phyloP scores from a whole-genome alignment of 2,329 filamentous ascomycete genomes.

The Apiospora koreana region DNA sequence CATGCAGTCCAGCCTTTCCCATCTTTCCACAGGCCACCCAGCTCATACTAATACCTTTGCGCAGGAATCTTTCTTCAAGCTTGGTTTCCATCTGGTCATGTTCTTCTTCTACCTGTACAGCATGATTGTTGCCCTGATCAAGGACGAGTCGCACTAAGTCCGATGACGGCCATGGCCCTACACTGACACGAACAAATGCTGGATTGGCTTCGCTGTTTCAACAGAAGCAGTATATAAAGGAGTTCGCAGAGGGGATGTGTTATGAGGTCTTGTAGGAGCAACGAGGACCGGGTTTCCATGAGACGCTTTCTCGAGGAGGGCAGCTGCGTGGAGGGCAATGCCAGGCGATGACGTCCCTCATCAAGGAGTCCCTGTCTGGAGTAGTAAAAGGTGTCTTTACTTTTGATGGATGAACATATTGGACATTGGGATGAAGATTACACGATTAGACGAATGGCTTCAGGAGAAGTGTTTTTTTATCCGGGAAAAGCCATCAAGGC shows the following conservation, averaged over 20 bases:
- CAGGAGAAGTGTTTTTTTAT: background rate
- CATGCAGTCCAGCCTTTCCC: too few relatives aligned
- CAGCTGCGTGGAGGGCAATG: background rate
- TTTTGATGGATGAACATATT: conserved; percentile 10
- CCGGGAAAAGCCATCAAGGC: background rate
- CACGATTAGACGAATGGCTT: conserved; percentile 13
- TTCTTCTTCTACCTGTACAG: conserved; percentile 99
- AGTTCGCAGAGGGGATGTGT: background rate
- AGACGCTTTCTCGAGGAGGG: background rate
- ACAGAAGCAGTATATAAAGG: background rate
- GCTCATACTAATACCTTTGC: background rate
- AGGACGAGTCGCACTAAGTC: conserved; percentile 82
- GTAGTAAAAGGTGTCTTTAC: conserved; percentile 2
- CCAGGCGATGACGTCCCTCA: background rate
- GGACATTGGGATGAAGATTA: conserved; percentile 13
- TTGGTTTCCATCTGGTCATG: conserved; percentile 98
- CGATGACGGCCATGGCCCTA: background rate
- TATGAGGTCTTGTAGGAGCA: background rate
- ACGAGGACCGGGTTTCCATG: background rate
- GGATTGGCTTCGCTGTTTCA: background rate
- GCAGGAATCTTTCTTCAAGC: conserved; percentile 98
- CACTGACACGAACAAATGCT: conserved; percentile 17
- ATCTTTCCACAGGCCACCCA: conserved; percentile 15
- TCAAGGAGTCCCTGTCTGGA: background rate
- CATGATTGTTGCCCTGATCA: conserved; percentile 96